These are phyloP conservation scores for Pseudocercospora musae DNA, from an alignment of 2,329 filamentous ascomycete genomes.

Conservation along the genomic window DNA sequence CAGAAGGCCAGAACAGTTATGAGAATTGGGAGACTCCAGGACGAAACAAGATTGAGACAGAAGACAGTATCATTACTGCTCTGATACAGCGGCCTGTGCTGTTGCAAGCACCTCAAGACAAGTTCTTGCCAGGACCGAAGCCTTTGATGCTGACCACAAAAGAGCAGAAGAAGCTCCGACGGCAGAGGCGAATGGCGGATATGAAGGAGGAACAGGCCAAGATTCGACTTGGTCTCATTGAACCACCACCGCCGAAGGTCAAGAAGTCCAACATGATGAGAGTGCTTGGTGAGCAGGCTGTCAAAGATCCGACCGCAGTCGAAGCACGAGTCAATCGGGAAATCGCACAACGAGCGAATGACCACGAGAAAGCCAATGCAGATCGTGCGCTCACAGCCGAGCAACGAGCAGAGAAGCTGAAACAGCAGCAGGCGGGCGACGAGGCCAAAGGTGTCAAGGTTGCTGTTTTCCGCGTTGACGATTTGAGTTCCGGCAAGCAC, in stretches of 20 bases:
- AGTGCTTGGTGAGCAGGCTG: slow-evolving; percentile 84
- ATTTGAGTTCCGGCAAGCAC: slow-evolving; percentile 84
- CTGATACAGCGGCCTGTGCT: slow-evolving; percentile 92
- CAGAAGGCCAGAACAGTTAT: slow-evolving; percentile 64
- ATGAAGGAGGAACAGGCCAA: slow-evolving; percentile 96
- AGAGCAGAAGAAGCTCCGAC: slow-evolving; percentile 85
- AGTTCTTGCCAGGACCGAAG: slow-evolving; percentile 73
- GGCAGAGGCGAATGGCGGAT: slow-evolving; percentile 86
- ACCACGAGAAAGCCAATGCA: slow-evolving; percentile 76
- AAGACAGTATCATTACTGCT: slow-evolving; percentile 83
- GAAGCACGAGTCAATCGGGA: slow-evolving; percentile 91
- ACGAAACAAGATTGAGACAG: slow-evolving; percentile 68
- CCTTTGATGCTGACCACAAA: slow-evolving; percentile 88
- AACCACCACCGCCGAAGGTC: slow-evolving; percentile 89
- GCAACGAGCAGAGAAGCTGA: slow-evolving; percentile 78
- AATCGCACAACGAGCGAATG: slow-evolving; percentile 78
- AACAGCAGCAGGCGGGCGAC: slow-evolving; percentile 79
- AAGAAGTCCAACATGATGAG: slow-evolving; percentile 98
- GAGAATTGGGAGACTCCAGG: slow-evolving; percentile 60
- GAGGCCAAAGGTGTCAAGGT: slow-evolving; percentile 80
- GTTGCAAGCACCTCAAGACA: slow-evolving; percentile 87
- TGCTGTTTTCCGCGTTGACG: slow-evolving; percentile 84
- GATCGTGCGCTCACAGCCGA: slow-evolving; percentile 87
- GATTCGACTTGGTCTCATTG: slow-evolving; percentile 83
- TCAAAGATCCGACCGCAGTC: slow-evolving; percentile 95